phyloP scores from a whole-genome alignment of 1,284 basidiomycete species.

The Cystobasidiaceae sp. region DNA sequence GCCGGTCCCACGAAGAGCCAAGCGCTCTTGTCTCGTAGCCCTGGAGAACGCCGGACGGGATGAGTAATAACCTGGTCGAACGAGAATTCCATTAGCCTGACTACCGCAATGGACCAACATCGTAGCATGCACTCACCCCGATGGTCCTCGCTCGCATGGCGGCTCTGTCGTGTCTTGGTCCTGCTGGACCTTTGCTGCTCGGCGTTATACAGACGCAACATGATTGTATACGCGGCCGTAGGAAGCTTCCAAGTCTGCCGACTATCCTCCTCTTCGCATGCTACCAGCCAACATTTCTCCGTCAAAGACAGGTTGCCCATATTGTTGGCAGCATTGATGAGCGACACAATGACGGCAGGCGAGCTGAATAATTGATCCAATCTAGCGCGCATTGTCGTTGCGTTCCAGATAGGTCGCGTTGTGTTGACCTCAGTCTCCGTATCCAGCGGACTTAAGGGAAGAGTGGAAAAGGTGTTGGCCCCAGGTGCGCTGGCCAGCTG shows the following conservation, averaged over 20 bases:
- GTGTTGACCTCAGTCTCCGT: too few species aligned
- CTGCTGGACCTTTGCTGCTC: conserved; percentile 1
- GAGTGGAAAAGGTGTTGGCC: too few species aligned
- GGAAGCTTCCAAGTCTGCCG: conserved; percentile 13
- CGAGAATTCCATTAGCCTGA: too few species aligned
- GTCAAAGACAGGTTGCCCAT: conserved; percentile 14
- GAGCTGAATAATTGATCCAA: neutral
- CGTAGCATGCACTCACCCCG: too few species aligned
- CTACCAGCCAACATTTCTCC: conserved; percentile 18
- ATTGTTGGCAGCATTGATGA: conserved; percentile 23
- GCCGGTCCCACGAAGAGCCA: neutral
- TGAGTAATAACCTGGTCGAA: too few species aligned
- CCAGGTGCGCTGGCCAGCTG: too few species aligned
- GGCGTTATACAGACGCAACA: conserved; percentile 6
- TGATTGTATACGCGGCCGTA: conserved; percentile 18
- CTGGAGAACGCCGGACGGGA: neutral
- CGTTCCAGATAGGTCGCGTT: too few species aligned
- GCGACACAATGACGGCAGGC: neutral
- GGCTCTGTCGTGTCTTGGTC: neutral
- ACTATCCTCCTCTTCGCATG: conserved; percentile 7
- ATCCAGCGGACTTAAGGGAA: too few species aligned
- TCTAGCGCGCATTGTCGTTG: neutral
- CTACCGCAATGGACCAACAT: too few species aligned
- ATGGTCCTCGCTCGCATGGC: too few species aligned
- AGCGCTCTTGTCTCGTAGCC: neutral